A percentile compares a stretch with the other conserved stretches of the same genome.
Evolutionary conservation across 805 yeast species (phyloP).

Genomic region (Metschnikowia kofuensis): DNA sequence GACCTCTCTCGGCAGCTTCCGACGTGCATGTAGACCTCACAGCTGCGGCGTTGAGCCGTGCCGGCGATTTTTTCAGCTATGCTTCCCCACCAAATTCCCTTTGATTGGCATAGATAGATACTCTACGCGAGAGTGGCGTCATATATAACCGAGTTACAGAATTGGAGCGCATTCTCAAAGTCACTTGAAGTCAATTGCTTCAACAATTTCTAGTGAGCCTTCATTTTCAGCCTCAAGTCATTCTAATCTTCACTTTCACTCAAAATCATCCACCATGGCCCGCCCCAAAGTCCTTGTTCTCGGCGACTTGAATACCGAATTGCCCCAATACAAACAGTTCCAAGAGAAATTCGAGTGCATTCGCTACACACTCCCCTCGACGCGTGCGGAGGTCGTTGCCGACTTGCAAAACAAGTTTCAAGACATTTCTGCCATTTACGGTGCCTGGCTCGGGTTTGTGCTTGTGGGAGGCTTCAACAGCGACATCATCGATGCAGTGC

Average conservation of each 20-base stretch:
- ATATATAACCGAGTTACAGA: no score
- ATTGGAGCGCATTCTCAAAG: no score
- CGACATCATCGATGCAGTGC: conserved; percentile 44
- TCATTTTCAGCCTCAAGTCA: neutral
- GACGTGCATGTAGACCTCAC: no score
- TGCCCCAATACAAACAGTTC: conserved; percentile 48
- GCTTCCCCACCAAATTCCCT: no score
- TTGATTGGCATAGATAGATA: no score
- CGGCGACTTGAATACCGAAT: conserved; percentile 46
- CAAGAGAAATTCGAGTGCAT: conserved; percentile 34
- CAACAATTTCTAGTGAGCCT: no score
- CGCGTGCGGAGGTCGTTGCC: conserved; percentile 39
- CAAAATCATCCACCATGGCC: neutral
- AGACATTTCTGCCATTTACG: conserved; percentile 51
- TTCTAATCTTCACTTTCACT: neutral
- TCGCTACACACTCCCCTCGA: conserved; percentile 37
- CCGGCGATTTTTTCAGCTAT: no score
- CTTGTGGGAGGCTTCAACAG: conserved; percentile 49
- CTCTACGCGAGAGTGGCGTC: no score
- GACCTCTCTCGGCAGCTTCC: no score
- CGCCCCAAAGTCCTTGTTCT: conserved; percentile 43
- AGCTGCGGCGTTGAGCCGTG: no score
- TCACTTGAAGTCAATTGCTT: no score
- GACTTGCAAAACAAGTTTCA: conserved; percentile 42
- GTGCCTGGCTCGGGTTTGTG: conserved; percentile 56